These are phyloP conservation scores for Hymenoscyphus occultus DNA, from an alignment of 2,329 filamentous ascomycete species.

Conservation along the genomic window DNA sequence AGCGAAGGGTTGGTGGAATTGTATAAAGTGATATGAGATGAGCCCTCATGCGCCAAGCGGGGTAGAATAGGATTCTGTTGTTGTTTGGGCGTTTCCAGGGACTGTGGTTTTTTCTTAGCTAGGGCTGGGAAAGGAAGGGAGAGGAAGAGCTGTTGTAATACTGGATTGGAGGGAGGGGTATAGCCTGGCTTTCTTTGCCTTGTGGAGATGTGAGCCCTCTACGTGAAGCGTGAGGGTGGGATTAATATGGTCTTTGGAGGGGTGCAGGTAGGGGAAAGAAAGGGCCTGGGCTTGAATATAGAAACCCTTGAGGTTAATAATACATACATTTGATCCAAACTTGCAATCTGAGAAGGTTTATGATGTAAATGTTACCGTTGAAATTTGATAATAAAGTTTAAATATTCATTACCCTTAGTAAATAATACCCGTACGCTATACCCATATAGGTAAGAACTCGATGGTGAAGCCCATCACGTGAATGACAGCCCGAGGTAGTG, in stretches of 20 bases:
- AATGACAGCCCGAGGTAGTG: background rate
- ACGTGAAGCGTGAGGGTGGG: background rate
- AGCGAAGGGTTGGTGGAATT: background rate
- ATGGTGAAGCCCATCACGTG: background rate
- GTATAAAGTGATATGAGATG: conserved; percentile 7
- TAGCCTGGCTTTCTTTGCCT: background rate
- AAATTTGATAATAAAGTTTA: background rate
- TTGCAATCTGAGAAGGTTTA: background rate
- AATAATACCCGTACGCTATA: no score
- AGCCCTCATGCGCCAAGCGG: background rate
- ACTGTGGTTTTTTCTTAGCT: background rate
- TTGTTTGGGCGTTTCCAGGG: background rate
- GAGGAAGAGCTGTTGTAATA: background rate
- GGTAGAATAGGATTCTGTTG: background rate
- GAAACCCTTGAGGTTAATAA: conserved; percentile 5
- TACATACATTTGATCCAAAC: conserved; percentile 3
- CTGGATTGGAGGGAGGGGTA: background rate
- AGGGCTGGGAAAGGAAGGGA: background rate
- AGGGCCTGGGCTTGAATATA: conserved; percentile 6
- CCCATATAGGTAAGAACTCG: no score
- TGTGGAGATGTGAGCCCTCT: background rate
- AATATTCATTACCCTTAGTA: background rate
- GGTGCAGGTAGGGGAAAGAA: background rate
- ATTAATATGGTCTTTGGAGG: background rate
- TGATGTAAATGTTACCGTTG: background rate